These are phyloP conservation scores for Neonectria neomacrospora DNA, from an alignment of 2,329 filamentous ascomycete species.

Conservation along the genomic window DNA sequence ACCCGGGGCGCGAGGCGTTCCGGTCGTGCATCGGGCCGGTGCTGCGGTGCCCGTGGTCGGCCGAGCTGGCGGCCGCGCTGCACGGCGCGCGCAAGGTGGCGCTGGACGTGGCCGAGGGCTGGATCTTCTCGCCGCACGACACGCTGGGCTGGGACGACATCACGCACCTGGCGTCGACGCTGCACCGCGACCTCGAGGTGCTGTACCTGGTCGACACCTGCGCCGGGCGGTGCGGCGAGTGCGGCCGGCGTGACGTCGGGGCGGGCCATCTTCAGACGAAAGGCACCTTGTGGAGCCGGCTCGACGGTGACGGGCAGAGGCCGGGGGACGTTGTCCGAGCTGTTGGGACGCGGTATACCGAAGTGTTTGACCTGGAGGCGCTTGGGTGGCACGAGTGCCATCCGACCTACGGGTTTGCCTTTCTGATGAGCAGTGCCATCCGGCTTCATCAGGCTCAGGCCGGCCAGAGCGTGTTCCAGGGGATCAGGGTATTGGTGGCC, in stretches of 20 bases:
- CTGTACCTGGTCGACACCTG: slow-evolving; percentile 48
- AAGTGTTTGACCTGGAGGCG: slow-evolving; percentile 47
- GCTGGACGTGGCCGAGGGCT: slow-evolving; percentile 45
- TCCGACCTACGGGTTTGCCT: slow-evolving; percentile 46
- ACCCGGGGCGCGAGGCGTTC: slow-evolving; percentile 29
- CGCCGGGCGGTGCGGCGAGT: slow-evolving; percentile 40
- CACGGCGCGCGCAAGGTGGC: slow-evolving; percentile 41
- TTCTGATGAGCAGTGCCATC: slow-evolving; percentile 44
- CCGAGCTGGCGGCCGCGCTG: slow-evolving; percentile 42
- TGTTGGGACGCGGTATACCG: slow-evolving; percentile 46
- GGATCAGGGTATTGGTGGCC: slow-evolving; percentile 43
- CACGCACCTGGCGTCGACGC: slow-evolving; percentile 44
- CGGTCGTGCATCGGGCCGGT: slow-evolving; percentile 41
- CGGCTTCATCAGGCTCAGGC: slow-evolving; percentile 44
- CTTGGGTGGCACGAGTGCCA: slow-evolving; percentile 48
- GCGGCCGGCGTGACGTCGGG: slow-evolving; percentile 24
- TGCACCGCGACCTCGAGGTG: slow-evolving; percentile 45
- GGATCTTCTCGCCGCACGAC: slow-evolving; percentile 25
- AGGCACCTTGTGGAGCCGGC: slow-evolving; percentile 37
- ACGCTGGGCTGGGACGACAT: slow-evolving; percentile 44
- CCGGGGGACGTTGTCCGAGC: slow-evolving; percentile 46
- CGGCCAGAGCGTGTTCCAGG: slow-evolving; percentile 37
- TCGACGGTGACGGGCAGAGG: slow-evolving; percentile 35
- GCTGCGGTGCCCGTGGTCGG: slow-evolving; percentile 45
- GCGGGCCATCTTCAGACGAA: slow-evolving; percentile 30